phyloP scores from a whole-genome alignment of 371 early-diverging fungal species.

The Rhizopus stolonifer region DNA sequence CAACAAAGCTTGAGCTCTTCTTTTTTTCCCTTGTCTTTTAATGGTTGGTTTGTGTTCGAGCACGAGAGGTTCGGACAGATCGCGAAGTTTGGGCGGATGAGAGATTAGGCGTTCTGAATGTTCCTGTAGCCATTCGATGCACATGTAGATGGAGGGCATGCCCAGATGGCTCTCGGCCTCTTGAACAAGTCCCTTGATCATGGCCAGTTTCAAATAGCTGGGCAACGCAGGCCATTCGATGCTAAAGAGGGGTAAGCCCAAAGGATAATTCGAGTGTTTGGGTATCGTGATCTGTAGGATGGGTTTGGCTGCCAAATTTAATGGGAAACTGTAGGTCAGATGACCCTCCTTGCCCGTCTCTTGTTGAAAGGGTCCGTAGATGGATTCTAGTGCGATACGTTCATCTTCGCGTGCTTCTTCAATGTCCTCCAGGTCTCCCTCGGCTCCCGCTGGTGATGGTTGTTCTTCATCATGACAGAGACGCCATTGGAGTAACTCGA shows the following conservation, averaged over 20 bases:
- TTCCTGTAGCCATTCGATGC: constrained; percentile 68
- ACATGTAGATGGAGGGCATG: constrained; percentile 69
- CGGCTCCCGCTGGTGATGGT: constrained; percentile 24
- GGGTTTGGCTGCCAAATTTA: constrained; percentile 17
- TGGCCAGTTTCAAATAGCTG: constrained; percentile 68
- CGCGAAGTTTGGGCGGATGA: constrained; percentile 61
- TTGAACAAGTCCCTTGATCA: constrained; percentile 57
- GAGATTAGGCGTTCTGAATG: constrained; percentile 54
- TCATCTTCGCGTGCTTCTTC: constrained; percentile 50
- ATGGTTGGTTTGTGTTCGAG: constrained; percentile 9
- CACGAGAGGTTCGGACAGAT: constrained; percentile 48
- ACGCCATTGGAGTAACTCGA: constrained; percentile 50
- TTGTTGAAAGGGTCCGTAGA: constrained; percentile 51
- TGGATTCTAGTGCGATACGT: constrained; percentile 61
- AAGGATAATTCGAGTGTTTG: constrained; percentile 59
- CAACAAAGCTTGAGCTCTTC: constrained; percentile 4
- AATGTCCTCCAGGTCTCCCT: constrained; percentile 36
- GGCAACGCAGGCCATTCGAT: constrained; percentile 65
- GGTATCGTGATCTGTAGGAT: constrained; percentile 48
- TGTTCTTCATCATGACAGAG: constrained; percentile 38
- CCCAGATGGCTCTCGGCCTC: constrained; percentile 59
- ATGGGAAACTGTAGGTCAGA: constrained; percentile 19
- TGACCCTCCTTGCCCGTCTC: constrained; percentile 23
- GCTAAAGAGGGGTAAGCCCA: constrained; percentile 61
- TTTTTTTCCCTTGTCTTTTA: not conserved